Percentiles rank a stretch among this genome's conserved stretches.
Evolutionary conservation across 1,284 basidiomycete species (phyloP).

Genomic region (Irpex sp.): DNA sequence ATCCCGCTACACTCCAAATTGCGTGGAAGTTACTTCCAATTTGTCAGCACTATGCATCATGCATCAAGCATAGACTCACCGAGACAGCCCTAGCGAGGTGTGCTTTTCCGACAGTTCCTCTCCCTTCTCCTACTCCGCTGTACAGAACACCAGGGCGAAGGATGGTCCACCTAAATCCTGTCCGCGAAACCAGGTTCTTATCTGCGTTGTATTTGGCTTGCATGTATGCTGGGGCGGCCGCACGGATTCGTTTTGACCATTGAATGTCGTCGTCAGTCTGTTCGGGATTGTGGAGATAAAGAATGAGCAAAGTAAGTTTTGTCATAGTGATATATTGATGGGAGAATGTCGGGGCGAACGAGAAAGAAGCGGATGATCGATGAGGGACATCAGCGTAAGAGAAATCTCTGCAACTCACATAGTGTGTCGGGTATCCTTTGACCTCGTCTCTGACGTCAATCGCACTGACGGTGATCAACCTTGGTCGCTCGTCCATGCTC

Average conservation of each 20-base stretch:
- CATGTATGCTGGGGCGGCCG: conserved; percentile 46
- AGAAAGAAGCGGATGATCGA: too few species aligned
- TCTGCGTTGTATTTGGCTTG: conserved; percentile 72
- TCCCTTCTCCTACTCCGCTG: conserved; percentile 51
- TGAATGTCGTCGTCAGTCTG: conserved; percentile 48
- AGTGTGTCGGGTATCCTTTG: conserved; percentile 48
- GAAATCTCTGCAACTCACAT: conserved; percentile 35
- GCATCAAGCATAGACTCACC: conserved; percentile 27
- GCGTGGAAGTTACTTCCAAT: too few species aligned
- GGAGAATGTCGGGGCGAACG: too few species aligned
- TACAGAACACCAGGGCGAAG: conserved; percentile 62
- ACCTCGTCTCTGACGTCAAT: conserved; percentile 59
- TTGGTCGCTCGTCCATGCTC: conserved; percentile 37
- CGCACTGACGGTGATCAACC: conserved; percentile 62
- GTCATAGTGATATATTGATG: too few species aligned
- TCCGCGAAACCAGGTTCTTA: conserved; percentile 56
- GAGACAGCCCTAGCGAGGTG: conserved; percentile 45
- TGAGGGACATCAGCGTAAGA: too few species aligned
- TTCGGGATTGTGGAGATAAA: background rate
- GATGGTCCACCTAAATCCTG: conserved; percentile 66
- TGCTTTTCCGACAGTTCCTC: conserved; percentile 51
- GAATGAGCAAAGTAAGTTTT: background rate
- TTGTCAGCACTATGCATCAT: background rate
- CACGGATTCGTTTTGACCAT: conserved; percentile 41
- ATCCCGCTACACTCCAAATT: conserved; percentile 40